Conservation (phyloP, 306 rosid species). For the Dryas alaskensis region DNA sequence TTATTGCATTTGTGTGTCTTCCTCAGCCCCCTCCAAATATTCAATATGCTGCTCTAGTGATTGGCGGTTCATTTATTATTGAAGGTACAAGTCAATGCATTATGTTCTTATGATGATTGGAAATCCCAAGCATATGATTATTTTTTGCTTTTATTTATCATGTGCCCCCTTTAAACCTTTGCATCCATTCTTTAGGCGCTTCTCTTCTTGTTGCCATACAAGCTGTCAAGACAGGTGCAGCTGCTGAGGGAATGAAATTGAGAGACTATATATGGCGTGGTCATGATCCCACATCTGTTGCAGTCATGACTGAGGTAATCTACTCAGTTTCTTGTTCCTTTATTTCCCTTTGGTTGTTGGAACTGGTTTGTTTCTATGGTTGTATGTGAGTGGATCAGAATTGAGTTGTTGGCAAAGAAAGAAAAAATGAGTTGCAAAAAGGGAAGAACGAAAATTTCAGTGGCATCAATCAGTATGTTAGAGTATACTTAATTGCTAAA, state of each 20-base stretch:
- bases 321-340: not conserved
- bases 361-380: not conserved
- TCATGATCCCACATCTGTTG: slow-evolving; percentile 98
- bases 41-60: slow-evolving; percentile 75
- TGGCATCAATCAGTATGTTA: not conserved
- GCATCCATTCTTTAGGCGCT: slow-evolving; percentile 56
- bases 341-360: slow-evolving; percentile 7
- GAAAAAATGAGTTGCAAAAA: not conserved
- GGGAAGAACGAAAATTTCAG: not conserved
- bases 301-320: slow-evolving; percentile 97
- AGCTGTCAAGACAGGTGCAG: slow-evolving; percentile 98
- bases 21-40: slow-evolving; percentile 85
- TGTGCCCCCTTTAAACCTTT: slow-evolving; percentile 11
- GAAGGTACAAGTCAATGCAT: slow-evolving; percentile 60
- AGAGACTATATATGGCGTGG: slow-evolving; percentile 96
- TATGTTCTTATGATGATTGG: slow-evolving; percentile 9
- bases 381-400: not conserved
- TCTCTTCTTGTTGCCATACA: slow-evolving; percentile 97
- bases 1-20: slow-evolving; percentile 27
- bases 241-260: slow-evolving; percentile 88
- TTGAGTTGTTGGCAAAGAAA: not conserved
- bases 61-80: slow-evolving; percentile 87
- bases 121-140: slow-evolving; percentile 8
- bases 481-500: not conserved
- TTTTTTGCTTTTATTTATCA: slow-evolving; percentile 13